phyloP scores from a whole-genome alignment of 2,329 filamentous ascomycete species.

The Aspergillus sclerotialis region DNA sequence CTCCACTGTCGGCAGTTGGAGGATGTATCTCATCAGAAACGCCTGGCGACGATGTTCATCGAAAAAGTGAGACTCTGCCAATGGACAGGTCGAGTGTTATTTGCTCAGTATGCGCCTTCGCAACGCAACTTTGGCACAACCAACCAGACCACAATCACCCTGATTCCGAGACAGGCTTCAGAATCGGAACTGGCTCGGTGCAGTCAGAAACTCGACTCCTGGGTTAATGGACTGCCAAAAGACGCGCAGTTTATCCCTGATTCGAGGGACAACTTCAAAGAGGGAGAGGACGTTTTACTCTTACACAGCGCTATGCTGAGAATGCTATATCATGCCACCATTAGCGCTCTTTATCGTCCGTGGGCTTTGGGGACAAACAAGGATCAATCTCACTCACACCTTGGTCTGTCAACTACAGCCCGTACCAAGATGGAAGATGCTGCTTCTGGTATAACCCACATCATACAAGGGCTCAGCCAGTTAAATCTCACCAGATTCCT shows the following conservation, averaged over 20 bases:
- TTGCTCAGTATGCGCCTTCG: constrained; percentile 79
- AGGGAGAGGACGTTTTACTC: constrained; percentile 41
- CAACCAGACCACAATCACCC: constrained; percentile 68
- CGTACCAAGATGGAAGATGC: constrained; percentile 74
- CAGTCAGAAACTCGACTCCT: constrained; percentile 66
- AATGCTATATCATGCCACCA: constrained; percentile 83
- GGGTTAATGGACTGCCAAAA: constrained; percentile 62
- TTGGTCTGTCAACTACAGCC: constrained; percentile 61
- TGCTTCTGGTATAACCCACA: constrained; percentile 71
- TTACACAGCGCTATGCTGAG: constrained; percentile 76
- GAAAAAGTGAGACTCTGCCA: constrained; percentile 81
- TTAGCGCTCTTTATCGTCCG: constrained; percentile 81
- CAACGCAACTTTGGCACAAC: constrained; percentile 65
- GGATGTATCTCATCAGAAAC: constrained; percentile 63
- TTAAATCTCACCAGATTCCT: constrained; percentile 66
- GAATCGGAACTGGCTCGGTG: constrained; percentile 69
- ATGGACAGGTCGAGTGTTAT: constrained; percentile 76
- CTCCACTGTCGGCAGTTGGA: constrained; percentile 61
- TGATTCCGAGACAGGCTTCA: constrained; percentile 74
- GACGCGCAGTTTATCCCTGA: constrained; percentile 63
- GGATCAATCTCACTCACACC: constrained; percentile 38
- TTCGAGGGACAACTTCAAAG: constrained; percentile 50
- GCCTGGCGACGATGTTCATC: constrained; percentile 77
- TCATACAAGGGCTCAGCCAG: constrained; percentile 65
- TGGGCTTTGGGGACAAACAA: constrained; percentile 62